Conservation (phyloP, 2,329 filamentous ascomycete species). For the Bertia moriformis region DNA sequence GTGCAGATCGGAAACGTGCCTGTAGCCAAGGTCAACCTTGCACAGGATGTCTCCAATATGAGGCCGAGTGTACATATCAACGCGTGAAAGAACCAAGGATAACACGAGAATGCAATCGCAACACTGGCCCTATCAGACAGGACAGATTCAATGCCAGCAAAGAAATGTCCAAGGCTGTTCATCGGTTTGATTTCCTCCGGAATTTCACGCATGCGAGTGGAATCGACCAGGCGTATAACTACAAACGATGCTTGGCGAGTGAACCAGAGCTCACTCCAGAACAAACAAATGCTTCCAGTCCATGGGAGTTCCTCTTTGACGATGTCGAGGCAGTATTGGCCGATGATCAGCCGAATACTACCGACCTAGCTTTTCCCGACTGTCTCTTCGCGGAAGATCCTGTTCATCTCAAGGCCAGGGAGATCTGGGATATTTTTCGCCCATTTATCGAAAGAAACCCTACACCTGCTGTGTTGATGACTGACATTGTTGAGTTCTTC, state of each 20-base stretch:
- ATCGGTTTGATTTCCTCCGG: neutral
- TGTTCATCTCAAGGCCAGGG: neutral
- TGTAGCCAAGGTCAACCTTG: neutral
- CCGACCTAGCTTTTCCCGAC: neutral
- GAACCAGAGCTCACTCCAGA: too few species aligned
- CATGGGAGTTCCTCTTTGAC: neutral
- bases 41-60: neutral
- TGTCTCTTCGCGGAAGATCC: neutral
- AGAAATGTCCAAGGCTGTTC: neutral
- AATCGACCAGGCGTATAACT: neutral
- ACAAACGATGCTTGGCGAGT: too few species aligned
- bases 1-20: neutral
- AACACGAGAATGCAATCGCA: neutral
- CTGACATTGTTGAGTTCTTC: neutral
- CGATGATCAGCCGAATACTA: neutral
- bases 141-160: neutral
- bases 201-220: neutral
- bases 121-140: neutral
- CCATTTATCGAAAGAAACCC: neutral
- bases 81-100: neutral
- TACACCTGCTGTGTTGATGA: neutral
- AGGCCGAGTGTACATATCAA: neutral
- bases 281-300: neutral
- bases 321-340: neutral
- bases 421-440: too few species aligned